These are phyloP conservation scores for Pestalotiopsis sp. DNA, from an alignment of 2,329 filamentous ascomycete genomes.

Conservation along the genomic window DNA sequence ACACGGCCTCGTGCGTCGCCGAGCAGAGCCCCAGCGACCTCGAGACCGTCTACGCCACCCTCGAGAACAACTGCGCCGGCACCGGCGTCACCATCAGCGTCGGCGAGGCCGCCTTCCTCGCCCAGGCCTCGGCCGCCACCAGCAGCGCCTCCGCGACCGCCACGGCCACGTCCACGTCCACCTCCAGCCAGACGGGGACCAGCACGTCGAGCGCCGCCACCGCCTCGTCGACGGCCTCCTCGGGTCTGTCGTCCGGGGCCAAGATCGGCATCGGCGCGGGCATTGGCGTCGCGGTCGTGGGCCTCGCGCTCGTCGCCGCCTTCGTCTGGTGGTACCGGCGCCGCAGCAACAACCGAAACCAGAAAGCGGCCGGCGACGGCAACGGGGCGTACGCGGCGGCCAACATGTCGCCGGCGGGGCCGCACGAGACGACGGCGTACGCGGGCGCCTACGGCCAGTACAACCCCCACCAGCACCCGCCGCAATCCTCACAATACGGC, in stretches of 20 bases:
- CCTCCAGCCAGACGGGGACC: slow-evolving; percentile 14
- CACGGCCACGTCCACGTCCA: slow-evolving; percentile 16
- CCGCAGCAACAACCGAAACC: background rate
- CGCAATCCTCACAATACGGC: background rate
- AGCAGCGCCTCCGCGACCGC: slow-evolving; percentile 13
- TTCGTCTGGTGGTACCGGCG: slow-evolving; percentile 29
- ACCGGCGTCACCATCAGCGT: slow-evolving; percentile 47
- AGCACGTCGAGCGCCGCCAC: slow-evolving; percentile 15
- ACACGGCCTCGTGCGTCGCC: slow-evolving; percentile 48
- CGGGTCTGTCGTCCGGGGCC: slow-evolving; percentile 34
- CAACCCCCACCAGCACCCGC: background rate
- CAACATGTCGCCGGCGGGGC: background rate
- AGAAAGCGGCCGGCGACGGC: background rate
- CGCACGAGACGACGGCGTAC: background rate
- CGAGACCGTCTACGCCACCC: slow-evolving; percentile 41
- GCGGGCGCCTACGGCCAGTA: background rate
- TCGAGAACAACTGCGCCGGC: slow-evolving; percentile 44
- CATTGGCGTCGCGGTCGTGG: slow-evolving; percentile 28
- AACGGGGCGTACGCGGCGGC: background rate
- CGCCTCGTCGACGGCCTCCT: slow-evolving; percentile 15
- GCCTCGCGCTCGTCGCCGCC: slow-evolving; percentile 22
- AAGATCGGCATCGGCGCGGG: slow-evolving; percentile 44
- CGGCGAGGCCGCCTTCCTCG: slow-evolving; percentile 41
- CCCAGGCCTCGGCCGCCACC: slow-evolving; percentile 27
- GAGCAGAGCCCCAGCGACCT: slow-evolving; percentile 37